Percentiles rank a stretch among this genome's conserved stretches.
Evolutionary conservation across 495 filamentous ascomycete genomes (phyloP).

Genomic region (Neohortaea acidophila): DNA sequence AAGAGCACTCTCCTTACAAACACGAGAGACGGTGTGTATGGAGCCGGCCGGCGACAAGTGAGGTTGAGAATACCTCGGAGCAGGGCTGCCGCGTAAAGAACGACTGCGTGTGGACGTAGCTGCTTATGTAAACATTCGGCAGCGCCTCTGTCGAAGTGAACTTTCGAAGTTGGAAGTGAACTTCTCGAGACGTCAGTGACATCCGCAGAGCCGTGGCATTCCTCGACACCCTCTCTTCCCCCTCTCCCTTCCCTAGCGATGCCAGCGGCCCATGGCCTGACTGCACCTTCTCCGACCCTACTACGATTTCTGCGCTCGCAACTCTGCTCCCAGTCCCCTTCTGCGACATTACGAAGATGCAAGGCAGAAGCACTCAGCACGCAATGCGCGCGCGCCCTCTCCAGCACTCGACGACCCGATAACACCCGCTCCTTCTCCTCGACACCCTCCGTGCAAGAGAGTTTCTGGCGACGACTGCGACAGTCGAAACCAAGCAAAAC

Average conservation of each 20-base stretch:
- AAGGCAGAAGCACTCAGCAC: not conserved
- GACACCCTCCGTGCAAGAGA: constrained; percentile 2
- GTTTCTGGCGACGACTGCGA: constrained; percentile 12
- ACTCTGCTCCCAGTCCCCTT: constrained; percentile 11
- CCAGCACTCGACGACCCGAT: not conserved
- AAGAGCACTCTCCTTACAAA: too few relatives aligned
- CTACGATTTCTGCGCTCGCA: constrained; percentile 17
- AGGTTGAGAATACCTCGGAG: too few relatives aligned
- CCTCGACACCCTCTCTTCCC: too few relatives aligned
- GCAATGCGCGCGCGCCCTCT: not conserved
- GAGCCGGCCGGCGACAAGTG: too few relatives aligned
- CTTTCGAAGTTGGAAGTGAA: too few relatives aligned
- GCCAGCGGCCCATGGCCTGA: constrained; percentile 1
- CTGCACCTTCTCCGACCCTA: constrained; percentile 8
- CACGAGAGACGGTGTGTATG: too few relatives aligned
- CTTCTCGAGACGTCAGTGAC: too few relatives aligned
- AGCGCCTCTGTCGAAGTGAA: too few relatives aligned
- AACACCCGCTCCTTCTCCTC: constrained; percentile 7
- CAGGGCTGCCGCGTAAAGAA: too few relatives aligned
- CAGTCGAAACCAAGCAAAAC: constrained; percentile 3
- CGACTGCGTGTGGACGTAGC: too few relatives aligned
- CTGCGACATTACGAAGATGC: not conserved
- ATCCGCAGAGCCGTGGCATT: too few relatives aligned
- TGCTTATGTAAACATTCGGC: too few relatives aligned
- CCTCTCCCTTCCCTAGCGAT: constrained; percentile 4